Evolutionary conservation across 73 alveolate genomes (phyloP), one percentile per base, ranked within the genome.

Genomic region (Uronychia binucleata): DNA sequence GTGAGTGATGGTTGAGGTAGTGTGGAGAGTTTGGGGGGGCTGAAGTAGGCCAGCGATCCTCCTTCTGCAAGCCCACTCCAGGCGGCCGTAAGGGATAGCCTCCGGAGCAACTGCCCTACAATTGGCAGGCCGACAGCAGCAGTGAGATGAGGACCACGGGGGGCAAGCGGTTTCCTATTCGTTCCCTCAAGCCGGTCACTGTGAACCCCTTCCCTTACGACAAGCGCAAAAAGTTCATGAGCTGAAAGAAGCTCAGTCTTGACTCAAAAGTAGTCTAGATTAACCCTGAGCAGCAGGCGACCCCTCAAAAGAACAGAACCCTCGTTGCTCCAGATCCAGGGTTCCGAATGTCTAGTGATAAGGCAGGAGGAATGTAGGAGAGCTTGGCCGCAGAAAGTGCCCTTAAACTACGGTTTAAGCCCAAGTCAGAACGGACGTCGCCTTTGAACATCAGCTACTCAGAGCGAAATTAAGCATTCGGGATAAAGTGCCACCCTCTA

Each of bases 161-260:
- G 19, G 67, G 67, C n/a, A 46, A 46, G 19, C 67, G 67, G 67
- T 46, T 46, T 19, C 67, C 67, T 46, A 46, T 46, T 19, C 67
- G 67, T 11, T 46, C 67, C 19, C 67, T 46, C 67, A 46, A 46
- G 67, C 67, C 67, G n/a, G 67, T 46, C 67, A 46, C 67, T 46
- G 67, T 46, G n/a, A 46, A 46, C 67, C 67, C 67, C 19, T 46
- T 46, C 67, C 67, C 67, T 46, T 46, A 46, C 19, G 67, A 46
- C 19, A 46, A 46, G 19, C 5, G 67, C n/a, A 46, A 46, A 19
- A 46, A 46, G 19, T 46, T 46, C 19, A 46, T 46, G 67, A 46
- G 19, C 67, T 46, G 67, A 46, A 46, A 46, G 19, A 46, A 46
- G 67, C 67, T 46, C 67, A 11, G n/a, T 46, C 67, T 46, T 11